Evolutionary conservation across 306 rosid species (phyloP), one percentile per base, ranked within the genome.

Genomic region (Cyclanthera cordifolia): DNA sequence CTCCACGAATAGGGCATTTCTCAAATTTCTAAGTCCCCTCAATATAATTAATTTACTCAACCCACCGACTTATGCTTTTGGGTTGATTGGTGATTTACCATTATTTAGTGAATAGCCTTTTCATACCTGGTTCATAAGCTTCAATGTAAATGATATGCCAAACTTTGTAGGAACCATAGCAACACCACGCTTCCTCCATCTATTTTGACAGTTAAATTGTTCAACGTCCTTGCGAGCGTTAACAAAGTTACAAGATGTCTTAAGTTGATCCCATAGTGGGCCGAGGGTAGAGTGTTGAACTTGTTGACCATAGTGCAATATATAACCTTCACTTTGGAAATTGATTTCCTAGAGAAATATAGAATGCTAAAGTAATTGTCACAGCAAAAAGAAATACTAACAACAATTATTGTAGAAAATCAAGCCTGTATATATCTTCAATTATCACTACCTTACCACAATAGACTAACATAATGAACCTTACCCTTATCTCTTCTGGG

Each of bases 121-220:
- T 16, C 57, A 53, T 77, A 93, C 98, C 98, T 87, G 98, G 82
- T 93, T 93, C 96, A 89, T 89, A 53, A 87, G 71, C 80, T 93
- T 93, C 39, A 76, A 57, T 10, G 95, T 85, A 80, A 93, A 93
- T 64, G 98, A 86, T 75, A 89, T 93, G 78, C 98, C 98, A 70
- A 93, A 89, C 77, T 93, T 93, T 55, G 89, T 93, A 54, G 98
- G 96, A 79, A 93, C 76, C 85, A 92, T 84, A 41, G 96, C 86
- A 77, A 89, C 72, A 56, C 98, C 98, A 73, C 94, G 96, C 88
- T 92, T 92, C 78, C 73, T 79, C 96, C 98, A 89, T 71, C 95
- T 86, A 61, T 89, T 89, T 19, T 79, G 81, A 71, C 60, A 53
- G 78, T 89, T 92, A 73, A 85, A 92, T 27, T 46, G 78, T 58